A percentile compares a stretch with the other conserved stretches of the same genome.
phyloP scores from a whole-genome alignment of 495 filamentous ascomycete species.

The Articulospora tetracladia region DNA sequence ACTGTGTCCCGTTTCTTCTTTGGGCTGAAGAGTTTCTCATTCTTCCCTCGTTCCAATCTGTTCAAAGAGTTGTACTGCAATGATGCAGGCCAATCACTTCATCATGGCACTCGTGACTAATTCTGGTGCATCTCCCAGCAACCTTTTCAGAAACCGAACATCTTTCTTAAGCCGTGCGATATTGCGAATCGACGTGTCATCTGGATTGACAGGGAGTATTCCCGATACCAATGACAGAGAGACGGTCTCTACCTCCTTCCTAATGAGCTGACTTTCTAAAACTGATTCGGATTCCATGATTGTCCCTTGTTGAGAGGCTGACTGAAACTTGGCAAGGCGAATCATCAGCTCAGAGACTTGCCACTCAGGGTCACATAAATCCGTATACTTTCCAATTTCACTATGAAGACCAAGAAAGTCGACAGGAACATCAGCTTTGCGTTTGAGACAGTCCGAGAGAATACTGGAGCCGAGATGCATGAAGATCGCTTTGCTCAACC shows the following conservation, averaged over 20 bases:
- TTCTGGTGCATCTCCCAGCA: background rate
- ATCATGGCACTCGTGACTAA: too few relatives aligned
- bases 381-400: background rate
- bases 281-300: background rate
- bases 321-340: background rate
- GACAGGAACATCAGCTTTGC: background rate
- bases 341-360: background rate
- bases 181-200: background rate
- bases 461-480: slow-evolving; percentile 1
- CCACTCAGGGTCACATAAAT: background rate
- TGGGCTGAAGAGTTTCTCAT: too few relatives aligned
- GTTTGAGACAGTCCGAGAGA: background rate
- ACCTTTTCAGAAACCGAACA: background rate
- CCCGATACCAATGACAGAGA: background rate
- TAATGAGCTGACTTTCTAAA: background rate
- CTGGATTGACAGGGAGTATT: background rate
- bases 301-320: background rate
- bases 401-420: background rate
- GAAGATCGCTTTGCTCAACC: background rate
- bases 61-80: too few relatives aligned
- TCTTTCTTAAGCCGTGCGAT: background rate
- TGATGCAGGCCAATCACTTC: too few relatives aligned
- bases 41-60: too few relatives aligned
- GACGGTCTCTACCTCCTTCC: background rate
- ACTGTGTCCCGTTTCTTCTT: too few relatives aligned